Base-by-base conservation (phyloP, 169 alveolate species). In the Plasmodium cynomolgi region DNA sequence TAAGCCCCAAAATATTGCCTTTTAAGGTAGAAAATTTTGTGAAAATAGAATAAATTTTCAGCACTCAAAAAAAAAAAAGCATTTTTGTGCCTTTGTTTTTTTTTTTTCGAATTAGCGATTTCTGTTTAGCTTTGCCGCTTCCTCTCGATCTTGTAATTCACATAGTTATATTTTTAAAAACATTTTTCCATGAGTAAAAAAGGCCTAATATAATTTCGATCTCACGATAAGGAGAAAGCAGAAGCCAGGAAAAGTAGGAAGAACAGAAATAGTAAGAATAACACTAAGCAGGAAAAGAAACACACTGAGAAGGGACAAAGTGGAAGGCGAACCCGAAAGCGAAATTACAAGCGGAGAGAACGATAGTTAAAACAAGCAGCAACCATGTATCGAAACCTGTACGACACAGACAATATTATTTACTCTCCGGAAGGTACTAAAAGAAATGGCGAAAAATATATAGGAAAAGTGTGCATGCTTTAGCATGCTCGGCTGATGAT, bases 381-480 rank as follows among this genome's bases (percentile, higher is more conserved):
- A 26, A 88, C 80, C 84, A 98, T 98, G 99, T 97, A 97, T 84
- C 96, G 99, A 94, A 97, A 98, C 95, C 98, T 96, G 77, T 98
- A 98, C 92, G 99, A 98, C 92, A 98, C 99, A 58, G 99, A 97
- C 96, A 97, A 98, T 95, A 96, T 97, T 79, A 98, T 99, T 81
- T 98, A 99, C 98, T 97, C 99, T 44, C 99, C 99, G 47, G 98
- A 98, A 84, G 94, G 94, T 88, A 88, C 31, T 79, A 80, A 58
- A 79, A 58, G 33, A 79, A 80, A 68, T 50, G 98, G 98, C 34
- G 20, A 58, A 62, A 88, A 31, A 41, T 11, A 88, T 26, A 85
- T 17, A 84, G 23, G 6, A 84, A 73, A 84, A 13, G 33, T 44
- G 50, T 74, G 23, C 41, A 37, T 84, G 26, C 79, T 34, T 81